phyloP scores from a whole-genome alignment of 78 protist species.

The Abeoforma whisleri region DNA sequence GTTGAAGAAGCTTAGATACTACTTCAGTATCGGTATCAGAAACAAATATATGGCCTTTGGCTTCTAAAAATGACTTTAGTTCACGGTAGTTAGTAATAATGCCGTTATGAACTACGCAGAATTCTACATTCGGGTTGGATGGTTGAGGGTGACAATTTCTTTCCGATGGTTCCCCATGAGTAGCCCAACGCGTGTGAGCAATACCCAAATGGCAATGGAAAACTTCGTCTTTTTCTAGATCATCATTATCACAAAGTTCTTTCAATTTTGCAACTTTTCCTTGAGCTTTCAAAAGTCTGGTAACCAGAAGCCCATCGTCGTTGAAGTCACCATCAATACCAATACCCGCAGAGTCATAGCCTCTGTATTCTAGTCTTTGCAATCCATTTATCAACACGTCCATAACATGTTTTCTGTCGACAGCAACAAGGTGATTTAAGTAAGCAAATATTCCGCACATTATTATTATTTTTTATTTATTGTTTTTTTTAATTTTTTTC shows the following conservation, averaged over 20 bases:
- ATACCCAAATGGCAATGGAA: slow-evolving; percentile 57
- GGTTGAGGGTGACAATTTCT: slow-evolving; percentile 65
- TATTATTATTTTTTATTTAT: no score
- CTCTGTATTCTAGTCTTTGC: slow-evolving; percentile 75
- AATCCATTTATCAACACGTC: slow-evolving; percentile 58
- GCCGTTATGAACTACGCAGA: slow-evolving; percentile 79
- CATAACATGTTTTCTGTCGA: neutral
- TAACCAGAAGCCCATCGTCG: neutral
- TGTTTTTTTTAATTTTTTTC: no score
- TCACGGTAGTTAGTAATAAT: slow-evolving; percentile 66
- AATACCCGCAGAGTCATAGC: slow-evolving; percentile 85
- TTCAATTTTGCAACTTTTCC: slow-evolving; percentile 41
- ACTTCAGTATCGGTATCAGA: slow-evolving; percentile 93
- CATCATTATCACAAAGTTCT: no score
- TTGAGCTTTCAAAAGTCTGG: slow-evolving; percentile 4
- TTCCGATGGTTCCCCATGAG: slow-evolving; percentile 68
- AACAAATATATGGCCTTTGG: slow-evolving; percentile 47
- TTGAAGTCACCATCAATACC: slow-evolving; percentile 37
- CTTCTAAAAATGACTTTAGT: slow-evolving; percentile 29
- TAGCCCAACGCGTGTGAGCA: slow-evolving; percentile 92
- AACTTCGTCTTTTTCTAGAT: slow-evolving; percentile 22
- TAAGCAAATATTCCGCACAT: slow-evolving; percentile 66
- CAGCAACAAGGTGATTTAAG: slow-evolving; percentile 31
- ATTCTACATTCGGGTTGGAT: slow-evolving; percentile 13
- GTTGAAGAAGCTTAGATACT: slow-evolving; percentile 69